Evolutionary conservation across 345 rosid species (phyloP), one percentile per base, ranked within the genome.

Genomic region (Linum trigynum): DNA sequence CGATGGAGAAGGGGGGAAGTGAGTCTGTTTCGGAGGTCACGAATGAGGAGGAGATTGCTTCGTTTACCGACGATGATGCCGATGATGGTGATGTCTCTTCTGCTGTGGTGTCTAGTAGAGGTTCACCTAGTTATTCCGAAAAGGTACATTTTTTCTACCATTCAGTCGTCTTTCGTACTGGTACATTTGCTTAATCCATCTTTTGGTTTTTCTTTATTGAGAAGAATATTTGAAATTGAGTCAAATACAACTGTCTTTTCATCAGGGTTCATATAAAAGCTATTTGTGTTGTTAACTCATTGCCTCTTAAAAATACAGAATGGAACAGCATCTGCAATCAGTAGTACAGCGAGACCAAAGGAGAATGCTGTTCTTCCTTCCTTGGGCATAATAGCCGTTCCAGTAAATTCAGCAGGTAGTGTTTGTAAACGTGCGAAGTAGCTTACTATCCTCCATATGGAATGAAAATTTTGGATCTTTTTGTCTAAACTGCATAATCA

Each of bases 61-160:
- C 90, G 3, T 86, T 85, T 65, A 88, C 97, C 4, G 97, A 90
- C 56, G 92, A 88, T 3, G 91, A 80, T 40, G 51, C 38, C 38
- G 92, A 87, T 55, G 83, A 75, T 23, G 43, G 41, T 76, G 68
- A 77, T 75, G 69, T 90, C 56, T 78, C 83, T 66, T 80, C 84
- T 45, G 76, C 79, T 69, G 16, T 67, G 63, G 81, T 68, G 66
- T 72, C 73, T 62, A 59, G 71, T 38, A 80, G 66, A 70, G 67
- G 69, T 48, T 77, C 67, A 53, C 73, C 71, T 50, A 60, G 75
- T 65, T 79, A 74, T 64, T 71, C 75, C 71, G 74, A 75, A 51
- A 79, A 75, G 94, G 96, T 87, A 77, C 15, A 9, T 45, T 56
- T 69, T 7, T 66, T 23, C 42, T 14, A n/a, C 38, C 50, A 42